Conservation (phyloP, 371 early-diverging fungal species). For the Rhizopus stolonifer region DNA sequence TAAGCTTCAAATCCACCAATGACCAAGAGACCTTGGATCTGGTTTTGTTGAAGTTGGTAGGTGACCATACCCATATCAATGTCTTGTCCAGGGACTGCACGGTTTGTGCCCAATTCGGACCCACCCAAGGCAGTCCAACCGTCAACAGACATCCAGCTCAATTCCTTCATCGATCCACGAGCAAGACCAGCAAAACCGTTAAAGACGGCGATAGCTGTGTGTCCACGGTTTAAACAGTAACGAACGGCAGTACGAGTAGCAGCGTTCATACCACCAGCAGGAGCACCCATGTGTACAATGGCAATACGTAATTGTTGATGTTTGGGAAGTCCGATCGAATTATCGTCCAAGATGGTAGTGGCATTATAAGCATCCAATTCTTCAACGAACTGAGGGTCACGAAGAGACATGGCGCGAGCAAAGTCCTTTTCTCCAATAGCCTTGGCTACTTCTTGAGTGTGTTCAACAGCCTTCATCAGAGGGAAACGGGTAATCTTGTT, state of each 20-base stretch:
- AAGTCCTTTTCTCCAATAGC: slow-evolving; percentile 86
- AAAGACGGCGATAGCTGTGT: slow-evolving; percentile 80
- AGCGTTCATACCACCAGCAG: slow-evolving; percentile 98
- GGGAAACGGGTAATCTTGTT: slow-evolving; percentile 85
- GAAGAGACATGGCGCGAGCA: slow-evolving; percentile 84
- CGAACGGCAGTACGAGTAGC: slow-evolving; percentile 92
- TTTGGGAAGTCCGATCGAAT: slow-evolving; percentile 29
- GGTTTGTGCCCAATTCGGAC: slow-evolving; percentile 94
- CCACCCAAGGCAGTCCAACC: slow-evolving; percentile 94
- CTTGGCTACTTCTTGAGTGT: slow-evolving; percentile 88
- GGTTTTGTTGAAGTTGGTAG: slow-evolving; percentile 87
- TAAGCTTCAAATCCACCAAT: slow-evolving; percentile 97
- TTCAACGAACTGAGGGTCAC: slow-evolving; percentile 88
- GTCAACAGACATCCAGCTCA: slow-evolving; percentile 86
- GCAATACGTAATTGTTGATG: slow-evolving; percentile 79
- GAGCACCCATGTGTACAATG: slow-evolving; percentile 94
- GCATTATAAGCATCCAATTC: slow-evolving; percentile 65
- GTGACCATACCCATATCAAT: slow-evolving; percentile 84
- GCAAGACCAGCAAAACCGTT: slow-evolving; percentile 97
- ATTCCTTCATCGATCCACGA: slow-evolving; percentile 70
- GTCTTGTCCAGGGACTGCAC: slow-evolving; percentile 76
- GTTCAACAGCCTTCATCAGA: slow-evolving; percentile 90
- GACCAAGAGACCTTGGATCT: slow-evolving; percentile 87
- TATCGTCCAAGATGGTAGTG: slow-evolving; percentile 45
- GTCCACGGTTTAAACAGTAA: slow-evolving; percentile 83